A percentile compares a stretch with the other conserved stretches of the same genome.
These are phyloP conservation scores for Gnomoniopsis sp. DNA, from an alignment of 2,329 filamentous ascomycete species.

Conservation along the genomic window DNA sequence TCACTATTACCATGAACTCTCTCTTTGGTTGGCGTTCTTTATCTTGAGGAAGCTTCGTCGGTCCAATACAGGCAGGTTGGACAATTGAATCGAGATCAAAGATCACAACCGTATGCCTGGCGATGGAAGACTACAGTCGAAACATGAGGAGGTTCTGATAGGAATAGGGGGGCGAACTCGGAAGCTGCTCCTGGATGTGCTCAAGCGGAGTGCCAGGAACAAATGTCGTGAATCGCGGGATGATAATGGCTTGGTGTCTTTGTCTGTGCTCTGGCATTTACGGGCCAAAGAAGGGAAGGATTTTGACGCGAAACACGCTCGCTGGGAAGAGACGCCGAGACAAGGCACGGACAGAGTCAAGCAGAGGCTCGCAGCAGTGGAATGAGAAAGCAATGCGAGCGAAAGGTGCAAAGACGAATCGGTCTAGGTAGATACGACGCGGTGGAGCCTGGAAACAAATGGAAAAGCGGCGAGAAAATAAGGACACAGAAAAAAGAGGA, in stretches of 20 bases:
- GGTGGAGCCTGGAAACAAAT: conserved; percentile 15
- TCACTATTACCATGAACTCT: conserved; percentile 46
- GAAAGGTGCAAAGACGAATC: not conserved
- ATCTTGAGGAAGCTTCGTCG: conserved; percentile 15
- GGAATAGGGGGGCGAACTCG: not conserved
- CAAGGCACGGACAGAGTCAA: conserved; percentile 7
- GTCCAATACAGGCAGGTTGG: conserved; percentile 22
- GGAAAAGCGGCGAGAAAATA: conserved; percentile 20
- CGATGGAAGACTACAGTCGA: conserved; percentile 10
- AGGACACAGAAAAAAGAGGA: conserved; percentile 17
- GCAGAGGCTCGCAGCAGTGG: conserved; percentile 9
- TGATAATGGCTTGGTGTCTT: not conserved
- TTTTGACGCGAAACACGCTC: conserved; percentile 13
- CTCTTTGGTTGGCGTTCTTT: conserved; percentile 14
- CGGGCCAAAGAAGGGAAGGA: conserved; percentile 3
- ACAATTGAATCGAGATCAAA: conserved; percentile 19
- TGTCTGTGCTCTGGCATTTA: not conserved
- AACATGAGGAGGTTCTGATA: conserved; percentile 11
- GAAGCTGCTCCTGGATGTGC: not conserved
- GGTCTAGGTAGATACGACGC: conserved; percentile 7
- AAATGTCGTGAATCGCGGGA: conserved; percentile 7
- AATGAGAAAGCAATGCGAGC: conserved; percentile 6
- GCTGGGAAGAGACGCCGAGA: conserved; percentile 12
- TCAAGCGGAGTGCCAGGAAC: conserved; percentile 10
- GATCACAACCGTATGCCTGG: conserved; percentile 15